Conservation (phyloP, 805 yeast species). For the Komagataella ulmi region DNA sequence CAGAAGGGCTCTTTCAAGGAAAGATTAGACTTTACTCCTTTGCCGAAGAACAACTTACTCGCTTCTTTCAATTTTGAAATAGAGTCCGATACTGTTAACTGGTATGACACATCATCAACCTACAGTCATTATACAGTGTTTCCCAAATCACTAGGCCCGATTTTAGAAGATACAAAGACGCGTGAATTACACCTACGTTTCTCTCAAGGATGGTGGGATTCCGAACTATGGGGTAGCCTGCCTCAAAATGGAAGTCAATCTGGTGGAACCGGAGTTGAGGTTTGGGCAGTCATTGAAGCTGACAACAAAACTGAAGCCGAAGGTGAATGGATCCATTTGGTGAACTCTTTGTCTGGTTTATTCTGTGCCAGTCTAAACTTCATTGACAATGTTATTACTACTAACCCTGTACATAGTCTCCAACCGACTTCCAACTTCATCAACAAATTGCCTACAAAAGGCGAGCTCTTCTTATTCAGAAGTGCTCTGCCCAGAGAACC, state of each 20-base stretch:
- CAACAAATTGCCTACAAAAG: slow-evolving; percentile 16
- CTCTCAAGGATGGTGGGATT: slow-evolving; percentile 92
- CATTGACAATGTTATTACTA: slow-evolving; percentile 67
- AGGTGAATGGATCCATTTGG: slow-evolving; percentile 54
- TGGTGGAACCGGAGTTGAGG: slow-evolving; percentile 94
- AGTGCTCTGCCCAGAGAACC: slow-evolving; percentile 94
- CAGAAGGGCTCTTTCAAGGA: slow-evolving; percentile 24
- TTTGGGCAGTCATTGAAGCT: slow-evolving; percentile 80
- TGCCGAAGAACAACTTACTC: slow-evolving; percentile 58
- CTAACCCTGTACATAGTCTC: slow-evolving; percentile 40
- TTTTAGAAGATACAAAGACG: slow-evolving; percentile 51
- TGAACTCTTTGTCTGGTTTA: slow-evolving; percentile 72
- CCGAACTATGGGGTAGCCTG: slow-evolving; percentile 72
- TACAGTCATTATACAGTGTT: slow-evolving; percentile 49
- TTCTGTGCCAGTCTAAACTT: slow-evolving; percentile 93
- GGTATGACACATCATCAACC: slow-evolving; percentile 9
- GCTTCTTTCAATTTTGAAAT: slow-evolving; percentile 61
- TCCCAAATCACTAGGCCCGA: slow-evolving; percentile 73
- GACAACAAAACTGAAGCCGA: slow-evolving; percentile 37
- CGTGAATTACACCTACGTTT: slow-evolving; percentile 76
- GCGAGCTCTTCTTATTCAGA: slow-evolving; percentile 43
- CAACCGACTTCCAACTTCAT: slow-evolving; percentile 11
- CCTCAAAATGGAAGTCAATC: slow-evolving; percentile 59
- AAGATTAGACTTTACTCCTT: slow-evolving; percentile 46
- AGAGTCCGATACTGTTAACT: slow-evolving; percentile 29